Evolutionary conservation across 768 basidiomycete genomes (phyloP).

Genomic region (Tubosaeta brunneosetosa): DNA sequence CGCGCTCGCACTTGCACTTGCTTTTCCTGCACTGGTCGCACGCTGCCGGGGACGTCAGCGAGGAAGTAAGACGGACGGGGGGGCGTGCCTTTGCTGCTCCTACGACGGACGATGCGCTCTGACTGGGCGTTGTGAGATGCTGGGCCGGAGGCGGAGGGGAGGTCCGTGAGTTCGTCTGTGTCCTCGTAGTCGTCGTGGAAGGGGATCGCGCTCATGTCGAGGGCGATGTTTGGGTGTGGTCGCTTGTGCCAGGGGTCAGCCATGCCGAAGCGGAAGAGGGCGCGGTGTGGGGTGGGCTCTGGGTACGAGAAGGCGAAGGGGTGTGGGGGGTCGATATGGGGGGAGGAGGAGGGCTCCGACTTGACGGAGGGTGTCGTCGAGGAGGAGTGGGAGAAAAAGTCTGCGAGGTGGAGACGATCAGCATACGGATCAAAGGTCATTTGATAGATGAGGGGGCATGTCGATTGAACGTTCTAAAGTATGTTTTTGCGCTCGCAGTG

Average conservation of each 20-base stretch:
- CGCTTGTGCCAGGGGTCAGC: constrained; percentile 26
- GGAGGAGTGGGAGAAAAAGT: constrained; percentile 3
- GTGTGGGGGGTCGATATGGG: constrained; percentile 18
- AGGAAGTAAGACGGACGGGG: background rate
- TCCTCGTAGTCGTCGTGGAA: constrained; percentile 66
- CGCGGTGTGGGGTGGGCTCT: background rate
- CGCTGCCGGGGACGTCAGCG: constrained; percentile 37
- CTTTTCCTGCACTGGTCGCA: constrained; percentile 89
- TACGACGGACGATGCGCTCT: constrained; percentile 57
- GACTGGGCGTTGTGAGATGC: constrained; percentile 16
- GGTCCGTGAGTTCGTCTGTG: constrained; percentile 47
- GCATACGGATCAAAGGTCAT: constrained; percentile 25
- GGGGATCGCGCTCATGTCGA: constrained; percentile 33
- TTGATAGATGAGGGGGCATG: background rate
- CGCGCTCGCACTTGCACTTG: constrained; percentile 84
- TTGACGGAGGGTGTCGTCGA: constrained; percentile 23
- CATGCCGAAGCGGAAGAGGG: constrained; percentile 28
- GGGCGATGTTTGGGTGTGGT: constrained; percentile 10
- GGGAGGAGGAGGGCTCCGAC: constrained; percentile 26
- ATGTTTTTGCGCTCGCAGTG: background rate
- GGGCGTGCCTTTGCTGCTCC: constrained; percentile 69
- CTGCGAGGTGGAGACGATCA: constrained; percentile 16
- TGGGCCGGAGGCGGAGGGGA: constrained; percentile 29
- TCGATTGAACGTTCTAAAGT: constrained; percentile 1
- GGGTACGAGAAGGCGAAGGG: constrained; percentile 25